These are phyloP conservation scores for Fragilariopsis cylindrus DNA, from an alignment of 108 stramenopile species.

Conservation along the genomic window DNA sequence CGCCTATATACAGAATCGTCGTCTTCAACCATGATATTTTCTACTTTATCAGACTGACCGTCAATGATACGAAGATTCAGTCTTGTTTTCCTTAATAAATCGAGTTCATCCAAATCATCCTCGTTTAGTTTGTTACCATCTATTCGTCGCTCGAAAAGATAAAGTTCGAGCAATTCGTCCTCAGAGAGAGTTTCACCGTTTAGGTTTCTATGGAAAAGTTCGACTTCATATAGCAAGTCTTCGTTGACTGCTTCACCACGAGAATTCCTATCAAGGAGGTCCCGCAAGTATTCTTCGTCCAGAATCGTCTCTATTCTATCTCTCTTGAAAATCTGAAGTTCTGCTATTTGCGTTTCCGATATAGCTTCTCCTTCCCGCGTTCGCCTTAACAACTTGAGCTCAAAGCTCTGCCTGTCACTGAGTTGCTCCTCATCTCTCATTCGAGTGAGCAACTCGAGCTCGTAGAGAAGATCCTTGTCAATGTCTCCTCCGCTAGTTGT, in stretches of 20 bases:
- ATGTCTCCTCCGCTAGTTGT: constrained; percentile 8
- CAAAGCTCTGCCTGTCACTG: constrained; percentile 19
- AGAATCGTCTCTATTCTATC: neutral
- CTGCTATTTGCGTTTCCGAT: constrained; percentile 15
- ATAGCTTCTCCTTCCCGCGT: constrained; percentile 14
- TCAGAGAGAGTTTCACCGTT: constrained; percentile 5
- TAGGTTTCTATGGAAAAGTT: constrained; percentile 21
- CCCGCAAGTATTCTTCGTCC: constrained; percentile 14
- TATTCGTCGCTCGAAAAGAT: constrained; percentile 20
- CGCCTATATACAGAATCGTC: constrained; percentile 13
- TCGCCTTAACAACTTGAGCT: constrained; percentile 10
- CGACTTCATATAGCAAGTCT: constrained; percentile 19
- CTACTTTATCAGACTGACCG: neutral
- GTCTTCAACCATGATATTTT: neutral
- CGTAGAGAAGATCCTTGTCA: constrained; percentile 24
- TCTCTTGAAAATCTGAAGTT: constrained; percentile 20
- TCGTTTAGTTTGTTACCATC: constrained; percentile 22
- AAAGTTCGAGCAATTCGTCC: constrained; percentile 28
- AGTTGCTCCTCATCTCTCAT: constrained; percentile 11
- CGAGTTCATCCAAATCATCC: constrained; percentile 28
- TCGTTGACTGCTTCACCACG: constrained; percentile 18
- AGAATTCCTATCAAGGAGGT: constrained; percentile 6
- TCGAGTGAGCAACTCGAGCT: constrained; percentile 24
- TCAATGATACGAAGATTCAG: neutral
- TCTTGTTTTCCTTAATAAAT: constrained; percentile 5